Evolutionary conservation across 495 filamentous ascomycete genomes (phyloP).

Genomic region (Aspergillus conjunctus): DNA sequence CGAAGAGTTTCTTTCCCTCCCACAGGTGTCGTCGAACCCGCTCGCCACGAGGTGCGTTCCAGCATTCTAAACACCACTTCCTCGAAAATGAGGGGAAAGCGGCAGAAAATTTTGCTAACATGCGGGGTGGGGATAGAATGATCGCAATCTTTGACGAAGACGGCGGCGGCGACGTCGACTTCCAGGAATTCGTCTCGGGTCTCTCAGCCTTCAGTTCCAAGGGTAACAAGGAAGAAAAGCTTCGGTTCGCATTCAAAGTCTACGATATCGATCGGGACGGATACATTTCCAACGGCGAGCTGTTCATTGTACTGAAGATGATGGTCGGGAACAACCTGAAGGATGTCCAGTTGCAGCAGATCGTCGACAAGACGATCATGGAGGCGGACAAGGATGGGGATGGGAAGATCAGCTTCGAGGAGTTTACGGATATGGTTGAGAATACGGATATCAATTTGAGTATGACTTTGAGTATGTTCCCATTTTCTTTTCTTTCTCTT

Average conservation of each 20-base stretch:
- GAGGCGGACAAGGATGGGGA: constrained; percentile 95
- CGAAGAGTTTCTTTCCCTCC: constrained; percentile 95
- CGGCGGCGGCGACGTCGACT: constrained; percentile 96
- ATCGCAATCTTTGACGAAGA: constrained; percentile 99
- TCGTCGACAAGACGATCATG: constrained; percentile 99
- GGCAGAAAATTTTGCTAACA: neutral
- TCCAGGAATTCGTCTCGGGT: constrained; percentile 97
- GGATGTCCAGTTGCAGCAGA: constrained; percentile 94
- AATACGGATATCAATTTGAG: constrained; percentile 97
- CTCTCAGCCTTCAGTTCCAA: constrained; percentile 95
- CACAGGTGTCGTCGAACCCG: constrained; percentile 97
- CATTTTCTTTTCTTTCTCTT: neutral
- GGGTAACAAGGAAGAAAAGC: constrained; percentile 98
- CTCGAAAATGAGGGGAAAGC: neutral
- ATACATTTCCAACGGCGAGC: constrained; percentile 97
- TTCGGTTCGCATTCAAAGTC: constrained; percentile 97
- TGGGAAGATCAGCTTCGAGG: constrained; percentile 98
- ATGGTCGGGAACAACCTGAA: constrained; percentile 99
- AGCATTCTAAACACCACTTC: neutral
- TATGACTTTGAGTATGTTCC: constrained; percentile 82
- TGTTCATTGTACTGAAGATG: constrained; percentile 99
- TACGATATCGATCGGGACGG: constrained; percentile 99
- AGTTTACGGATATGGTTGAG: constrained; percentile 99
- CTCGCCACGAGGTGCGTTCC: constrained; percentile 79
- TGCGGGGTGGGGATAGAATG: constrained; percentile 61